These are phyloP conservation scores for Clarireedia monteithiana DNA, from an alignment of 2,329 filamentous ascomycete species.

Conservation along the genomic window DNA sequence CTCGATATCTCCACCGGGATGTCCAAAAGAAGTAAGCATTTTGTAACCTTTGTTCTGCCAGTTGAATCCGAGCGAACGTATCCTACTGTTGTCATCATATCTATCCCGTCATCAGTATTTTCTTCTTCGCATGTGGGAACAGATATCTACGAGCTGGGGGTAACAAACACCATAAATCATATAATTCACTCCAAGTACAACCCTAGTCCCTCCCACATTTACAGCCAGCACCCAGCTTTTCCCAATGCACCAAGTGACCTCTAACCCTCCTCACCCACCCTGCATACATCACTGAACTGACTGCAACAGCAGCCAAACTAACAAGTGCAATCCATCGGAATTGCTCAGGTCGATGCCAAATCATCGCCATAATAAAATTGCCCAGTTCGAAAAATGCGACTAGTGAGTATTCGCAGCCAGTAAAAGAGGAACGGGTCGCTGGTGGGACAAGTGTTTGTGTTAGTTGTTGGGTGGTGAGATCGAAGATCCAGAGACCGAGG, in stretches of 20 bases:
- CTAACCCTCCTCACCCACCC: constrained; percentile 33
- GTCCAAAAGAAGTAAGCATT: neutral
- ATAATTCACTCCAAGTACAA: neutral
- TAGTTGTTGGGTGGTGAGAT: constrained; percentile 37
- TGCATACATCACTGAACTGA: constrained; percentile 31
- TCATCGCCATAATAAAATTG: constrained; percentile 32
- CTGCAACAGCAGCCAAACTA: constrained; percentile 29
- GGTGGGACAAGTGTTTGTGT: constrained; percentile 34
- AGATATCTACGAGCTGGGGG: neutral
- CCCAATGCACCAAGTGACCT: constrained; percentile 36
- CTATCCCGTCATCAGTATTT: neutral
- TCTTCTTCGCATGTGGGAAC: neutral
- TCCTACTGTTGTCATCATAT: neutral
- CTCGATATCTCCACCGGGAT: neutral
- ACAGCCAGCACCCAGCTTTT: constrained; percentile 20
- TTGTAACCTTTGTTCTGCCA: neutral
- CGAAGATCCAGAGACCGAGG: constrained; percentile 38
- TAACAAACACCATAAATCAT: neutral
- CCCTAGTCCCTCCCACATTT: constrained; percentile 5
- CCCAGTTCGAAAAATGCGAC: constrained; percentile 34
- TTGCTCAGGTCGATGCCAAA: constrained; percentile 31
- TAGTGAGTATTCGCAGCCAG: constrained; percentile 35
- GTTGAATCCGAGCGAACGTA: neutral
- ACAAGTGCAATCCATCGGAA: constrained; percentile 34
- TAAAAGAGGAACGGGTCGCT: constrained; percentile 33